Evolutionary conservation across 345 rosid species (phyloP).

Genomic region (Corchorus capsularis): DNA sequence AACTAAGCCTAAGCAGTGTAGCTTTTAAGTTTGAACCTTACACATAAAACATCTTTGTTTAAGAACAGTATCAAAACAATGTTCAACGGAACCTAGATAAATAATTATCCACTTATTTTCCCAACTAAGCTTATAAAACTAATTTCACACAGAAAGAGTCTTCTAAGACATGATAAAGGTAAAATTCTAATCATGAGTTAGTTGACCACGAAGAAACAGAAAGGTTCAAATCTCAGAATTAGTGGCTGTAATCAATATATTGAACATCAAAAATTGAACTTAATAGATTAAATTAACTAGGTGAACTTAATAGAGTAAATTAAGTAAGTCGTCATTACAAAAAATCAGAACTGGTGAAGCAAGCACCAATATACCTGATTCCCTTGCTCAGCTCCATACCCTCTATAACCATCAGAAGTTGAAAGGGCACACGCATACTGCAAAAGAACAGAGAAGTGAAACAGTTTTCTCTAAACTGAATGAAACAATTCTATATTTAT

Average conservation of each 20-base stretch:
- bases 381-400: conserved; percentile 68
- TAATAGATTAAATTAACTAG: background rate
- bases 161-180: background rate
- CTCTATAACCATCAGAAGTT: conserved; percentile 51
- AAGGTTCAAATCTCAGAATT: background rate
- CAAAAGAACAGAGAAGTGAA: conserved; percentile 16
- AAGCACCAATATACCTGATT: conserved; percentile 38
- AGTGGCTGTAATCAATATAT: conserved; percentile 1
- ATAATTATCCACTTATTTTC: background rate
- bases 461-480: conserved; percentile 7
- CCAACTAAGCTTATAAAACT: background rate
- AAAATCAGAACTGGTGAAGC: background rate
- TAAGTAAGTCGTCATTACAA: background rate
- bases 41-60: background rate
- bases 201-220: background rate
- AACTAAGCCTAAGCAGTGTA: too few relatives aligned
- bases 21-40: background rate
- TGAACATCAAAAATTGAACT: conserved; percentile 10
- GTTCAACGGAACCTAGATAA: background rate
- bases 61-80: background rate
- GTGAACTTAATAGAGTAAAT: too few relatives aligned
- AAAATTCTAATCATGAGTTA: background rate
- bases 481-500: background rate
- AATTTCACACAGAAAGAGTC: background rate
- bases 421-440: conserved; percentile 65